These are phyloP conservation scores for Penicillium turbatum DNA, from an alignment of 495 filamentous ascomycete species.

Conservation along the genomic window DNA sequence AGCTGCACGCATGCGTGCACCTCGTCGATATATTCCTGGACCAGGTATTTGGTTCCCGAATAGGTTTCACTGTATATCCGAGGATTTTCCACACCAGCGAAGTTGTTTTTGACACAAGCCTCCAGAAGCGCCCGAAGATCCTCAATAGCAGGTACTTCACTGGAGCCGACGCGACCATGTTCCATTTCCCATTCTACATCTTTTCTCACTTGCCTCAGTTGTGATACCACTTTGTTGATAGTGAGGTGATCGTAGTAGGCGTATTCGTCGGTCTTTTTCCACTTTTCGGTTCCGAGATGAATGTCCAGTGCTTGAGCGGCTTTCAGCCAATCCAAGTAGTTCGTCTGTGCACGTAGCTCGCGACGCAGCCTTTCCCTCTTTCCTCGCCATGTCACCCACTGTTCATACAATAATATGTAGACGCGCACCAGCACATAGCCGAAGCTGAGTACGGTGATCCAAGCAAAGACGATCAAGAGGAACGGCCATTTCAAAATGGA, in stretches of 20 bases:
- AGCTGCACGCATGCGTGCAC: conserved; percentile 56
- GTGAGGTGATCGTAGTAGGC: conserved; percentile 92
- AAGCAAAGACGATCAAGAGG: conserved; percentile 68
- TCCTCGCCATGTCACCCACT: conserved; percentile 57
- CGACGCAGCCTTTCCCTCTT: conserved; percentile 63
- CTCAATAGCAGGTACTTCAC: conserved; percentile 54
- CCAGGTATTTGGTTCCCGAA: conserved; percentile 88
- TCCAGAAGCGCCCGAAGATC: conserved; percentile 74
- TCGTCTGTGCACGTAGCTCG: conserved; percentile 62
- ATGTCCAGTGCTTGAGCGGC: conserved; percentile 75
- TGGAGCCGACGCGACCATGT: conserved; percentile 14
- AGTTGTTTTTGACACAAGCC: conserved; percentile 94
- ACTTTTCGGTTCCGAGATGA: conserved; percentile 75
- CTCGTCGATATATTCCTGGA: conserved; percentile 87
- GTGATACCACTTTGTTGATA: conserved; percentile 65
- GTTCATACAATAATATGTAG: conserved; percentile 87
- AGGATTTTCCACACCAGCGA: conserved; percentile 91
- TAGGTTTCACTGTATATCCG: conserved; percentile 93
- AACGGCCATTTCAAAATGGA: conserved; percentile 87
- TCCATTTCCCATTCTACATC: conserved; percentile 50
- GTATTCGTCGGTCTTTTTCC: conserved; percentile 86
- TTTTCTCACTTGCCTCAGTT: conserved; percentile 61
- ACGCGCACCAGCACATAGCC: conserved; percentile 75
- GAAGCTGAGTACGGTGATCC: conserved; percentile 66
- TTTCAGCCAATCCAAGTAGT: conserved; percentile 76